phyloP scores from a whole-genome alignment of 169 alveolate genomes.

The Cryptosporidium viatorum region DNA sequence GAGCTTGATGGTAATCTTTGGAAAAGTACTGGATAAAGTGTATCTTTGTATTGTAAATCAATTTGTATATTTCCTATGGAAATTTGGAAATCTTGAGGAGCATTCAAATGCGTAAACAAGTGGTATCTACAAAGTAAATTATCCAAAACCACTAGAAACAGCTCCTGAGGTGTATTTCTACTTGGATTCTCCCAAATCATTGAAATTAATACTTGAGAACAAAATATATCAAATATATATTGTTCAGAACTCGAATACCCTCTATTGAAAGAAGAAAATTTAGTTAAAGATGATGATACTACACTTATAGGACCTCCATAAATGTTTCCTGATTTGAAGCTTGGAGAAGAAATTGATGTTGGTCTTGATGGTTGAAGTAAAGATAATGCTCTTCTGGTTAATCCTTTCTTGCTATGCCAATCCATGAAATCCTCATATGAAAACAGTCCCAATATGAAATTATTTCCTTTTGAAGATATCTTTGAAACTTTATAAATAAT shows the following conservation, averaged over 20 bases:
- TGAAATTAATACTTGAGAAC: constrained; percentile 14
- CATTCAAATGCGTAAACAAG: neutral
- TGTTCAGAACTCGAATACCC: neutral
- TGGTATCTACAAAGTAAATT: constrained; percentile 8
- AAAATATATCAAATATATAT: constrained; percentile 25
- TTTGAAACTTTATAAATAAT: constrained; percentile 26
- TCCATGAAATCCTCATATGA: constrained; percentile 64
- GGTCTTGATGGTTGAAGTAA: constrained; percentile 30
- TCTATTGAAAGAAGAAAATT: constrained; percentile 16
- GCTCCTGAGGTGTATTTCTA: constrained; percentile 54
- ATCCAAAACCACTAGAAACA: constrained; percentile 34
- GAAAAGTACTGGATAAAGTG: constrained; percentile 65
- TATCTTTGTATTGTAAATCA: constrained; percentile 57
- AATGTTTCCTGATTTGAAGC: constrained; percentile 6
- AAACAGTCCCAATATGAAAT: constrained; percentile 29
- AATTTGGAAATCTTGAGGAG: constrained; percentile 31
- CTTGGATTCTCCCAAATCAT: constrained; percentile 48
- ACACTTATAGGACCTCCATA: neutral
- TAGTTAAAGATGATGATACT: constrained; percentile 21
- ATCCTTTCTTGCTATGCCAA: constrained; percentile 36
- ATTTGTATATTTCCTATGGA: constrained; percentile 41
- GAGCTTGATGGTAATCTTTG: constrained; percentile 74
- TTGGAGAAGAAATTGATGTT: constrained; percentile 12
- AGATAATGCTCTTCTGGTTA: constrained; percentile 42
- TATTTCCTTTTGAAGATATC: neutral